These are phyloP conservation scores for Lanmaoa rubissima DNA, from an alignment of 768 basidiomycete species.

Conservation along the genomic window DNA sequence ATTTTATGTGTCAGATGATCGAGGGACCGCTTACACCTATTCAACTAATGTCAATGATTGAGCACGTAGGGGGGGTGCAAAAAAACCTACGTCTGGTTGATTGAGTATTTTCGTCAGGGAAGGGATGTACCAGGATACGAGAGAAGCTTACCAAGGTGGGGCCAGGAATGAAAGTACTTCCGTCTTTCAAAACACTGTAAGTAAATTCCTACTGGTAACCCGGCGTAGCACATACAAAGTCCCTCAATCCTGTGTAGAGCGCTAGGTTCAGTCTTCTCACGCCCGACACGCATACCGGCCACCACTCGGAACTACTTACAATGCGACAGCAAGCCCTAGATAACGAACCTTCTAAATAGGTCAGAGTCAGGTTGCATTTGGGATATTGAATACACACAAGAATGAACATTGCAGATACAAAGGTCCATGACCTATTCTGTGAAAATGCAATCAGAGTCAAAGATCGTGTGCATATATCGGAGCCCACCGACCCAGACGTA, in stretches of 20 bases:
- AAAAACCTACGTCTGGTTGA: constrained; percentile 16
- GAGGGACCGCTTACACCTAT: constrained; percentile 16
- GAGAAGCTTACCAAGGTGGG: constrained; percentile 5
- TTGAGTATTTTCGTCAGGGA: background rate
- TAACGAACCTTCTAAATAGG: constrained; percentile 18
- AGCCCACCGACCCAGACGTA: constrained; percentile 19
- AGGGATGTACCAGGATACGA: background rate
- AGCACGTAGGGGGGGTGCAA: background rate
- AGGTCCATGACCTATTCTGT: constrained; percentile 19
- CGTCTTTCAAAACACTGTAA: constrained; percentile 12
- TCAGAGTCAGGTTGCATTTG: background rate
- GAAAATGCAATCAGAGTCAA: background rate
- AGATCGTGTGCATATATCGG: background rate
- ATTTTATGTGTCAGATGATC: background rate
- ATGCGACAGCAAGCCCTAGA: constrained; percentile 1
- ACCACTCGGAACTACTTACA: constrained; percentile 8
- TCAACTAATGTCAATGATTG: background rate
- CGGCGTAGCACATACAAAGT: constrained; percentile 5
- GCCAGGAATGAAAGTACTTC: constrained; percentile 20
- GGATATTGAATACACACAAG: constrained; percentile 11
- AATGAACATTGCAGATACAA: constrained; percentile 12
- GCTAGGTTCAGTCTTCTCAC: background rate
- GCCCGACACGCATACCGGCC: background rate
- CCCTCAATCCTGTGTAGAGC: background rate
- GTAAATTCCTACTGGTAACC: background rate